These are phyloP conservation scores for Thalia dealbata DNA, from an alignment of 176 grass and related monocot species.

Conservation along the genomic window DNA sequence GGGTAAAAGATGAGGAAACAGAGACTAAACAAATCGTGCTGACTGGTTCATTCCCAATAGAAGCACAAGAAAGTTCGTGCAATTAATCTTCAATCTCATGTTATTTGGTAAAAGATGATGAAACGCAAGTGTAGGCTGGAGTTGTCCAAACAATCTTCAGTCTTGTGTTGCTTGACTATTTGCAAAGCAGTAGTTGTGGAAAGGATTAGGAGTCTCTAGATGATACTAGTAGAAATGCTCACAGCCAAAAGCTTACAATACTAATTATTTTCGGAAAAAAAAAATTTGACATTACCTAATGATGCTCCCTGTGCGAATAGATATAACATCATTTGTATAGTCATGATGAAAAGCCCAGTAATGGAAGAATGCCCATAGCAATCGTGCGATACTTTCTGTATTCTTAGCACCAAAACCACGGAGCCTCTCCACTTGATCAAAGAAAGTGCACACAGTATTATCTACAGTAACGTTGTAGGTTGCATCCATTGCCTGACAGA, in stretches of 20 bases:
- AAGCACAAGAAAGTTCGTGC: neutral
- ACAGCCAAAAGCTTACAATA: neutral
- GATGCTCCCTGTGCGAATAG: conserved; percentile 74
- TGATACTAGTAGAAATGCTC: neutral
- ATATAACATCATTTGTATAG: conserved; percentile 87
- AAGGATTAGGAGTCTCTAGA: neutral
- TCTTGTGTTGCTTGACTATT: neutral
- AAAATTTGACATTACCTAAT: conserved; percentile 40
- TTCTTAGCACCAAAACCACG: conserved; percentile 48
- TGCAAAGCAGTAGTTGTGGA: neutral
- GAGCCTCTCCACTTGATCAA: conserved; percentile 69
- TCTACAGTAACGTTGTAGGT: conserved; percentile 63
- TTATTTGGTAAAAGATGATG: no score
- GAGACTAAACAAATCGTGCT: neutral
- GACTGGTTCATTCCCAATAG: neutral
- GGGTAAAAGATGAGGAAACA: neutral
- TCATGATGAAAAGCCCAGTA: conserved; percentile 96
- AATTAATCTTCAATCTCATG: neutral
- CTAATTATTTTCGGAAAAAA: neutral
- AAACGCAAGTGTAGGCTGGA: no score
- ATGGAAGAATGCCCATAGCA: conserved; percentile 93
- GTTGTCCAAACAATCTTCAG: neutral
- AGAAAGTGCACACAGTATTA: conserved; percentile 53
- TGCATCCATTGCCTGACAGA: conserved; percentile 48
- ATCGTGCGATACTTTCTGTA: conserved; percentile 57